A percentile compares a stretch with the other conserved stretches of the same genome.
Conservation (phyloP, 2,329 filamentous ascomycete species). For the Aspergillus pseudoterreus region DNA sequence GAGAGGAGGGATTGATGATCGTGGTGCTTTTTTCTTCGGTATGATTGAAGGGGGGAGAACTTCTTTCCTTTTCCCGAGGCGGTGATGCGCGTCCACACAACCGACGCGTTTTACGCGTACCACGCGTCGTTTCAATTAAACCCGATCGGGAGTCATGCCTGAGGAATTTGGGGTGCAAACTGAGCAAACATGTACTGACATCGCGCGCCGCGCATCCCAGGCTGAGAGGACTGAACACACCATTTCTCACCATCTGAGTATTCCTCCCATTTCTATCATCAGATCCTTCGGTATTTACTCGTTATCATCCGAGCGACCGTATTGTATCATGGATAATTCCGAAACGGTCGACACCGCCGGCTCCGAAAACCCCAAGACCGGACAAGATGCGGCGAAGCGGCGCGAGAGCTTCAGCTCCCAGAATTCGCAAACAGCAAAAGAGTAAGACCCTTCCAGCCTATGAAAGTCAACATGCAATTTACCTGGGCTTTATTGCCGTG, state of each 20-base stretch:
- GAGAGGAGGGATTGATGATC: neutral
- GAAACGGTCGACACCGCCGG: conserved; percentile 9
- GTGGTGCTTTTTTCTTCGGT: conserved; percentile 11
- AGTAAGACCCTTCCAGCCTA: conserved; percentile 43
- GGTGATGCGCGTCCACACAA: conserved; percentile 6
- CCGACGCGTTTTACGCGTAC: conserved; percentile 15
- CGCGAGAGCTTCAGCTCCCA: conserved; percentile 47
- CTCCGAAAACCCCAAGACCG: conserved; percentile 9
- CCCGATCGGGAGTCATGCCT: conserved; percentile 20
- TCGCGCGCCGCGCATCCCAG: conserved; percentile 10
- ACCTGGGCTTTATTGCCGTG: neutral
- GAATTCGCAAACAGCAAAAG: conserved; percentile 68
- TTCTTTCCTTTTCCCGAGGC: neutral
- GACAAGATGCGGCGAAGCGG: conserved; percentile 17
- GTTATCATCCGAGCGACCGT: too few relatives aligned
- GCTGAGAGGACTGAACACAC: conserved; percentile 2
- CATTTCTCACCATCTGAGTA: neutral
- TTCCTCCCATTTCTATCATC: neutral
- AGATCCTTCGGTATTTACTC: neutral
- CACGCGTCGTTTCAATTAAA: conserved; percentile 34
- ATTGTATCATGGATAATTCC: conserved; percentile 21
- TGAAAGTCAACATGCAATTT: neutral
- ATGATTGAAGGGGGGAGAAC: conserved; percentile 11
- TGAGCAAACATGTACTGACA: conserved; percentile 20
- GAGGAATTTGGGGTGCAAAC: conserved; percentile 18